Percentiles rank a stretch among this genome's conserved stretches.
phyloP scores from a whole-genome alignment of 306 rosid species.

The Rosa lucieae region DNA sequence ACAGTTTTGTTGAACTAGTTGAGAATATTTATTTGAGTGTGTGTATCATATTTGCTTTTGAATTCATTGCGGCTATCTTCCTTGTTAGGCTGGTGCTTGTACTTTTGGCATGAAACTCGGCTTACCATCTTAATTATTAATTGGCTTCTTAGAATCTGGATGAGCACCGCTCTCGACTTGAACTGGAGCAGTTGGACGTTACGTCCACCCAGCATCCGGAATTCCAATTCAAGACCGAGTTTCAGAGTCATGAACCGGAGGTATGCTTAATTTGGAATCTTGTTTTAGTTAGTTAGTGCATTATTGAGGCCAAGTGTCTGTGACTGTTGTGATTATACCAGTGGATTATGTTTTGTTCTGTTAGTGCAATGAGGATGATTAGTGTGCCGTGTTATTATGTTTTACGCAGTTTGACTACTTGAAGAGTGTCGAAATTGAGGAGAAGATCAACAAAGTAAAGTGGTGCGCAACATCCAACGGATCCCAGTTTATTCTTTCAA shows the following conservation, averaged over 20 bases:
- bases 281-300: not conserved
- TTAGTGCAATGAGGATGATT: slow-evolving; percentile 12
- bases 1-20: not conserved
- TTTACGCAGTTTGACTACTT: slow-evolving; percentile 55
- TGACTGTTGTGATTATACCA: not conserved
- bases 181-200: slow-evolving; percentile 56
- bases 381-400: not conserved
- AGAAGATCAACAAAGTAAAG: slow-evolving; percentile 58
- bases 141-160: slow-evolving; percentile 44
- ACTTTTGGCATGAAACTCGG: slow-evolving; percentile 25
- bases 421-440: slow-evolving; percentile 57
- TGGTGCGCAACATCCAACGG: slow-evolving; percentile 62
- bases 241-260: slow-evolving; percentile 76
- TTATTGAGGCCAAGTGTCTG: not conserved
- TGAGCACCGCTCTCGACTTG: slow-evolving; percentile 27
- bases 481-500: slow-evolving; percentile 51
- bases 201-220: slow-evolving; percentile 35
- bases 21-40: not conserved
- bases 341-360: slow-evolving; percentile 1
- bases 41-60: not conserved
- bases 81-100: slow-evolving; percentile 32
- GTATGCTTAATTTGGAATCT: slow-evolving; percentile 21
- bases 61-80: slow-evolving; percentile 26
- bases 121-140: slow-evolving; percentile 22
- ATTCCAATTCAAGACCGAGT: slow-evolving; percentile 56